A percentile compares a stretch with the other conserved stretches of the same genome.
Evolutionary conservation across 257 asterid genomes (phyloP).

Genomic region (Capsicum chinense): DNA sequence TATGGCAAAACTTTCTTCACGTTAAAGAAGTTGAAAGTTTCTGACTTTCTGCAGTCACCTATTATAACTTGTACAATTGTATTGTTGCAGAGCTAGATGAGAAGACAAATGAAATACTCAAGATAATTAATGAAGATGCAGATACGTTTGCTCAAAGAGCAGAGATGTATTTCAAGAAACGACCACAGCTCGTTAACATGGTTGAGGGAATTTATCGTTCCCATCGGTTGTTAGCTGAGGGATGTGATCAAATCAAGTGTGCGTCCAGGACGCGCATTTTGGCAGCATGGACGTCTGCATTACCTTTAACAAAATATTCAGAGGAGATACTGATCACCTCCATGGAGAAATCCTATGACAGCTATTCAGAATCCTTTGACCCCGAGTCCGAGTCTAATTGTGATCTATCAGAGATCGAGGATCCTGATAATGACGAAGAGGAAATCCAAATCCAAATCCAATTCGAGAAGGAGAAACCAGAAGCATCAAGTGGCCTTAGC

Average conservation of each 20-base stretch:
- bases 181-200: conserved; percentile 85
- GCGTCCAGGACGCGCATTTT: conserved; percentile 52
- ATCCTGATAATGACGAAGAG: conserved; percentile 62
- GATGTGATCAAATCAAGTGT: conserved; percentile 61
- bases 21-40: neutral
- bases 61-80: neutral
- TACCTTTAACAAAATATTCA: conserved; percentile 51
- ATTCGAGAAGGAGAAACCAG: conserved; percentile 29
- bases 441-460: neutral
- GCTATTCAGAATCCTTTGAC: conserved; percentile 76
- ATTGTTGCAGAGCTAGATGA: conserved; percentile 63
- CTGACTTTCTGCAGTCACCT: neutral
- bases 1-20: neutral
- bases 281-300: conserved; percentile 58
- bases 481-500: conserved; percentile 33
- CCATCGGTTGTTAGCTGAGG: conserved; percentile 78
- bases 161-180: conserved; percentile 82
- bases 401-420: conserved; percentile 79
- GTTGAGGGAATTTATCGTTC: conserved; percentile 71
- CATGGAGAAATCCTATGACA: conserved; percentile 62
- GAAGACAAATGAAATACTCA: conserved; percentile 64
- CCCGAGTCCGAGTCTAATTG: conserved; percentile 41
- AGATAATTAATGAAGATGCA: conserved; percentile 76
- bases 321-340: conserved; percentile 54
- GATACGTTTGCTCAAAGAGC: conserved; percentile 87